Evolutionary conservation across 345 rosid species (phyloP), one percentile per base, ranked within the genome.

Genomic region (Eucalyptus regnans): DNA sequence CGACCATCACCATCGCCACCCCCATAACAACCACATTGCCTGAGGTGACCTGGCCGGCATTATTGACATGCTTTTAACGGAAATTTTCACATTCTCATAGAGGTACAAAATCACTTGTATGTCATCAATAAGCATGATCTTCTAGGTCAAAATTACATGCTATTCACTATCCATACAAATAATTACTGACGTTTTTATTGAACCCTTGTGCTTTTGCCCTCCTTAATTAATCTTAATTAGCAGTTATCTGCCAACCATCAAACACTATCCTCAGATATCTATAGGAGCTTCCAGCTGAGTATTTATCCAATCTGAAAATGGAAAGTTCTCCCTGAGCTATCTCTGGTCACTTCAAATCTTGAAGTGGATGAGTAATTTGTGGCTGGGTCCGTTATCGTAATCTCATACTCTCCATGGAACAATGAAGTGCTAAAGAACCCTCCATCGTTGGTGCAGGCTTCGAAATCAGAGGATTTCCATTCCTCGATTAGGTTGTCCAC

Each of bases 401-500:
- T 23, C 66, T 88, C 89, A 80, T 95, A 94, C 87, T 93, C 96
- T 76, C 98, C 98, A 76, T 94, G 93, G 89, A 94, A 91, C 90
- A 96, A 86, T 7, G 93, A 89, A 86, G 87, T 86, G 81, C 92
- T 92, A n/a, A 86, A 87, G 60, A 54, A 89, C 37, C 94, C 95
- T 54, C 89, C 62, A 31, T 46, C 50, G 86, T 90, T 92, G 11
- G 90, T 71, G n/a, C 49, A 29, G 68, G 88, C 60, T 83, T 88
- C 86, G 29, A 23, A 17, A 54, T n/a, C 68, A 7, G 31, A 56
- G 68, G 92, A 89, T 60, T 87, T 93, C 96, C 96, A 94, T 90
- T 94, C 95, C 1, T 80, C 48, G 13, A 96, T 93, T 86, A 97
- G 90, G 90, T 92, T 93, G 92, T 97, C 98, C 79, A 95, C 94